These are phyloP conservation scores for Kluyveromyces sp. DNA, from an alignment of 1,139 yeast genomes.

Conservation along the genomic window DNA sequence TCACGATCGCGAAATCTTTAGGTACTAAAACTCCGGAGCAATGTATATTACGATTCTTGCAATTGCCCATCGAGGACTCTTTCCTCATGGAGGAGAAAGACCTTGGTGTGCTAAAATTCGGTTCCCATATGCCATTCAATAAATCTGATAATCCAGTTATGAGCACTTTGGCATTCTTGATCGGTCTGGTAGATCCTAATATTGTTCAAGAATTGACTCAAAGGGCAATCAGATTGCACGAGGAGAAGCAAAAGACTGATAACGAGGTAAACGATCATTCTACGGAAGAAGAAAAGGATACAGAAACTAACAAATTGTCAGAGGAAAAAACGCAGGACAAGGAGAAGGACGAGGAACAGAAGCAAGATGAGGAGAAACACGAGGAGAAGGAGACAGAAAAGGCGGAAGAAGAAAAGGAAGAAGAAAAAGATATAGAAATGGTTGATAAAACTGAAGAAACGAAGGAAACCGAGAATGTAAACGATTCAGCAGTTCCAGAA, in stretches of 20 bases:
- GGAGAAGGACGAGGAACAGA: not conserved
- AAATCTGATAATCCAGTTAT: conserved; percentile 88
- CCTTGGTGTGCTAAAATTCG: conserved; percentile 71
- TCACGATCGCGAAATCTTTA: conserved; percentile 54
- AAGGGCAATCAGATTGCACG: conserved; percentile 53
- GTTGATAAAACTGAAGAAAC: not conserved
- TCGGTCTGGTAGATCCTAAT: conserved; percentile 80
- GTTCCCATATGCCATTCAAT: conserved; percentile 76
- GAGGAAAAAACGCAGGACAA: not conserved
- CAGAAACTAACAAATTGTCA: not conserved
- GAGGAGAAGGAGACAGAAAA: not conserved
- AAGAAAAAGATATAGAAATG: not conserved
- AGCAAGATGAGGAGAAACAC: not conserved
- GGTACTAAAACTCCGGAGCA: conserved; percentile 70
- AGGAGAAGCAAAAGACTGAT: conserved; percentile 32
- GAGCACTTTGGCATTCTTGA: conserved; percentile 80
- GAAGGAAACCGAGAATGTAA: not conserved
- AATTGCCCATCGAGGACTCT: conserved; percentile 74
- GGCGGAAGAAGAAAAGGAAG: not conserved
- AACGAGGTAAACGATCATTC: conserved; percentile 8
- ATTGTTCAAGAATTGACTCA: conserved; percentile 77
- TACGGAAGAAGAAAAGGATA: conserved; percentile 1
- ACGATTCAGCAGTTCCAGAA: not conserved
- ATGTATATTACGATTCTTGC: conserved; percentile 72
- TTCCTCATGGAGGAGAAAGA: conserved; percentile 44